Evolutionary conservation across 1,139 yeast species (phyloP), one percentile per base, ranked within the genome.

Genomic region (Debaryomyces nepalensis): DNA sequence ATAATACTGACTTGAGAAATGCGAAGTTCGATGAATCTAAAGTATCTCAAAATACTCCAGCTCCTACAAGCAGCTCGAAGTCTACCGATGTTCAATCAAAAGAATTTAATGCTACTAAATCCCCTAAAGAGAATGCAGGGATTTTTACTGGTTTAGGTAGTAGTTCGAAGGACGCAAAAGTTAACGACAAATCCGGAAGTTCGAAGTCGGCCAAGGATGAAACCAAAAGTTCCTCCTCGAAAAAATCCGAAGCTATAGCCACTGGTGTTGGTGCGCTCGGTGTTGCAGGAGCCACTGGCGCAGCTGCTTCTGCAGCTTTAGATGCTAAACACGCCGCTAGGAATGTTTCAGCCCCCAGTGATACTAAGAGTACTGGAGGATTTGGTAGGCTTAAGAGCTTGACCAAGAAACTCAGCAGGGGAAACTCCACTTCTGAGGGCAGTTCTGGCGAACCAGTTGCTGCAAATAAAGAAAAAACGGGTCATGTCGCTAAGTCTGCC

Each of bases 1-100:
- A 66, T 44, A 70, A 64, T 42, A 48, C 52, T 24, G 68, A 63
- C 29, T 55, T 59, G 40, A 47, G 32, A 48, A 49, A 40, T 47
- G 40, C 44, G 51, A 47, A 43, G 49, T 52, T 12, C 8, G 24
- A 22, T 22, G 24, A 22, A 11, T 29, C n/a, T 16, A 16, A 29
- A 2, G 20, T 21, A 8, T 10, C 21, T 9, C 12, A 15, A 18
- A 16, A 10, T 16, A 10, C 19, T 29, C n/a, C n/a, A n/a, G 21
- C 12, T 27, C 5, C 20, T 9, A 4, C 12, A 6, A 12, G 16
- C 5, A 8, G 12, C 5, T 10, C 21, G n/a, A 15, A 29, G n/a
- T 16, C 32, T 16, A 9, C 20, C 8, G 19, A 29, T 14, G 11
- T n/a, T n/a, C n/a, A 9, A 39, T 52, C 16, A 29, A 42, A 15